These are phyloP conservation scores for Phytophthora rubi DNA, from an alignment of 352 stramenopile genomes.

Conservation along the genomic window DNA sequence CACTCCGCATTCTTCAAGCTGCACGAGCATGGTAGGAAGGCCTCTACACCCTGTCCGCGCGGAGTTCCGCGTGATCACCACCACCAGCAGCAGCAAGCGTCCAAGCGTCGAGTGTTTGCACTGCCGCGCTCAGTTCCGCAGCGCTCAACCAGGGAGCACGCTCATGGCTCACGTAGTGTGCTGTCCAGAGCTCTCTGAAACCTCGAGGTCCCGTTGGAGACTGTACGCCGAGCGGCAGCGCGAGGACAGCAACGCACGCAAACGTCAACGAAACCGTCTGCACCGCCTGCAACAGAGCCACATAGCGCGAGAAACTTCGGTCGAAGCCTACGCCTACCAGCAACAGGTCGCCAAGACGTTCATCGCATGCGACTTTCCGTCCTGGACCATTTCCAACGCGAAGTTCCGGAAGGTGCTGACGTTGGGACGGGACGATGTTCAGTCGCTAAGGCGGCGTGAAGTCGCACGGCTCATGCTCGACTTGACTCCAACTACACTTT, in stretches of 20 bases:
- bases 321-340: background rate
- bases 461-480: background rate
- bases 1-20: background rate
- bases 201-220: background rate
- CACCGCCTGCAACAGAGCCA: background rate
- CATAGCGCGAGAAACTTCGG: background rate
- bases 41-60: background rate
- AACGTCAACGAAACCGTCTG: background rate
- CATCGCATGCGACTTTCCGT: background rate
- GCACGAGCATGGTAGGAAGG: background rate
- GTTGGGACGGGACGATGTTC: background rate
- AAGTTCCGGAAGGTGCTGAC: slow-evolving; percentile 3
- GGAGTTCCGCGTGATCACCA: background rate
- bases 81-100: background rate
- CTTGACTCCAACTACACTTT: slow-evolving; percentile 1
- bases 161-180: background rate
- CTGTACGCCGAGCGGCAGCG: background rate
- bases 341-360: background rate
- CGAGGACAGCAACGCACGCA: background rate
- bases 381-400: background rate
- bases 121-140: background rate
- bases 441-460: background rate
- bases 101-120: background rate
- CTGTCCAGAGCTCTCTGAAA: slow-evolving; percentile 5
- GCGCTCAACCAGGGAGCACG: background rate